These are phyloP conservation scores for Lagenidium sp. DNA, from an alignment of 352 stramenopile genomes.

Conservation along the genomic window DNA sequence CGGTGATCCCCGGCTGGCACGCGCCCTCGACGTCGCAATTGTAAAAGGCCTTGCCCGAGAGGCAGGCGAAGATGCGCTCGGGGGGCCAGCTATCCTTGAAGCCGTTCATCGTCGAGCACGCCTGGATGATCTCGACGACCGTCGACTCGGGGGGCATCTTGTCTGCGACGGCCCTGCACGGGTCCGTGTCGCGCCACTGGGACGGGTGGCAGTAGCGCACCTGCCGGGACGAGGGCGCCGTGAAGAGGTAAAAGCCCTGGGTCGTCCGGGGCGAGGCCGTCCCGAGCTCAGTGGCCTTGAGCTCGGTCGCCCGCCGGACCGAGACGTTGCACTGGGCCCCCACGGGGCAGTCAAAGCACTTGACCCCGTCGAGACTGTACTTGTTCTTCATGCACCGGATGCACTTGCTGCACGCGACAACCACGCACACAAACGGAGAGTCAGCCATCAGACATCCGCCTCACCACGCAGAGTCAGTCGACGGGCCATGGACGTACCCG, in stretches of 20 bases:
- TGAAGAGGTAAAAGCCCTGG: conserved; percentile 50
- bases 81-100: conserved; percentile 53
- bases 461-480: neutral
- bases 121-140: conserved; percentile 28
- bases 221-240: conserved; percentile 30
- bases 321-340: conserved; percentile 39
- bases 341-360: conserved; percentile 42
- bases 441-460: no score
- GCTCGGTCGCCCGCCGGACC: conserved; percentile 44
- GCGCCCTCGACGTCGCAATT: conserved; percentile 44
- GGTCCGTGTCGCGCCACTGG: conserved; percentile 35
- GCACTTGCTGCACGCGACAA: conserved; percentile 38
- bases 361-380: conserved; percentile 53
- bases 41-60: conserved; percentile 50
- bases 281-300: conserved; percentile 26
- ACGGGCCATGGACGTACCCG: conserved; percentile 11
- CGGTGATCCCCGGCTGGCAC: conserved; percentile 37
- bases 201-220: conserved; percentile 18
- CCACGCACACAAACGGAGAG: no score
- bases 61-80: conserved; percentile 48
- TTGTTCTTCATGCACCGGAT: conserved; percentile 32
- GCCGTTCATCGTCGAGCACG: conserved; percentile 18
- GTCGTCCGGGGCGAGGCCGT: conserved; percentile 42
- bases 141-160: conserved; percentile 3
- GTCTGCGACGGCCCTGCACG: conserved; percentile 25